phyloP scores from a whole-genome alignment of 2,329 filamentous ascomycete species.

The Curvularia lunata region DNA sequence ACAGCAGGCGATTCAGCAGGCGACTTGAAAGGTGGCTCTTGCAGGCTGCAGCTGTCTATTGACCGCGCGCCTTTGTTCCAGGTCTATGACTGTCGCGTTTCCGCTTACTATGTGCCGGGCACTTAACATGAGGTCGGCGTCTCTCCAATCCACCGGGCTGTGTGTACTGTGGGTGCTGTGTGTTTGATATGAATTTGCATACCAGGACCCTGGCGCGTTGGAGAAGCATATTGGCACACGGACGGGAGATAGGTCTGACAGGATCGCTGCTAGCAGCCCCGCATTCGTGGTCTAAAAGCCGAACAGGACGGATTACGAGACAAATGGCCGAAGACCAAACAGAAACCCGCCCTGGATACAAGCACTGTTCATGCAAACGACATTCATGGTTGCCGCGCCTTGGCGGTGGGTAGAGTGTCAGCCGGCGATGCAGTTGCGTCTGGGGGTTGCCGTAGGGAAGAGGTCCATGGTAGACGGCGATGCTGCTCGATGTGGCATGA shows the following conservation, averaged over 20 bases:
- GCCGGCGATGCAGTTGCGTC: neutral
- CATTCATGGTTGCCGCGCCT: neutral
- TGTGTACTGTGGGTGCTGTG: neutral
- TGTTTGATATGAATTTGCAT: constrained; percentile 1
- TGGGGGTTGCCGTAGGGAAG: neutral
- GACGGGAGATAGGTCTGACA: constrained; percentile 9
- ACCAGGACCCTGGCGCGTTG: constrained; percentile 6
- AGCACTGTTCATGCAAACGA: neutral
- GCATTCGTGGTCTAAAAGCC: constrained; percentile 28
- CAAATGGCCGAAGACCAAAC: constrained; percentile 11
- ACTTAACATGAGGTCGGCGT: neutral
- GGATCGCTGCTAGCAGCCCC: constrained; percentile 21
- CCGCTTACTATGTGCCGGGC: neutral
- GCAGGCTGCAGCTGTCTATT: neutral
- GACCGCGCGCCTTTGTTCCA: neutral
- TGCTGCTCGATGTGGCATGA: neutral
- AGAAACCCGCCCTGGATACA: constrained; percentile 3
- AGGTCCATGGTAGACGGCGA: neutral
- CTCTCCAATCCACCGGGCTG: neutral
- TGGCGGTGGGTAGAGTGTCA: constrained; percentile 12
- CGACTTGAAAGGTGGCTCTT: neutral
- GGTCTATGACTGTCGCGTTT: neutral
- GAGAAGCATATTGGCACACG: constrained; percentile 11
- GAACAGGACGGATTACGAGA: constrained; percentile 13
- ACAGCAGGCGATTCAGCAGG: neutral